Evolutionary conservation across 2,329 filamentous ascomycete species (phyloP).

Genomic region (Aureobasidium lini): DNA sequence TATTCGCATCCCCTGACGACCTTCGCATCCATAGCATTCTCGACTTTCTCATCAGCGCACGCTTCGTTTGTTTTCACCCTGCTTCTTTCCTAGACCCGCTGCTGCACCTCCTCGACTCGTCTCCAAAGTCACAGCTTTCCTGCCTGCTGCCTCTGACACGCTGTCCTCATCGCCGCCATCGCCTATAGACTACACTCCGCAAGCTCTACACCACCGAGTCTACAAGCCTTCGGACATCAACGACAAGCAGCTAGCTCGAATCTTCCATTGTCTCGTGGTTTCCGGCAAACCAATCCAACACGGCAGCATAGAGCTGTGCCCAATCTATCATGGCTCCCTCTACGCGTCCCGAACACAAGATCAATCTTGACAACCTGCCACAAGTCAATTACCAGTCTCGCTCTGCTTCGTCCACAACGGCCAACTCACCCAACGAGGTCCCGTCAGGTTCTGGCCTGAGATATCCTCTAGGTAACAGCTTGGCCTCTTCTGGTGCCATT

Average conservation of each 20-base stretch:
- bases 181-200: background rate
- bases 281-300: constrained; percentile 5
- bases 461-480: constrained; percentile 62
- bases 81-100: background rate
- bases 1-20: constrained; percentile 5
- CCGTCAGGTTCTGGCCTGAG: constrained; percentile 54
- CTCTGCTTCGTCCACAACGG: constrained; percentile 72
- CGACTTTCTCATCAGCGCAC: constrained; percentile 4
- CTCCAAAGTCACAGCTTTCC: background rate
- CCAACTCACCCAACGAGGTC: constrained; percentile 72
- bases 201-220: background rate
- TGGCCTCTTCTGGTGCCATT: constrained; percentile 45
- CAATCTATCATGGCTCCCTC: constrained; percentile 69
- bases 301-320: background rate
- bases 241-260: constrained; percentile 9
- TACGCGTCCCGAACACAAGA: constrained; percentile 71
- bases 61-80: background rate
- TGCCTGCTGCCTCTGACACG: constrained; percentile 4
- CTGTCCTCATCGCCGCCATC: constrained; percentile 2
- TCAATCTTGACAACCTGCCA: constrained; percentile 74
- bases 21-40: constrained; percentile 3
- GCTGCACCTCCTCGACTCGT: background rate
- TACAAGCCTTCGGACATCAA: background rate
- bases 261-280: background rate
- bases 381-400: constrained; percentile 61